Evolutionary conservation across 164 flowering plant species (phyloP).

Genomic region (Nymphaea colorata): DNA sequence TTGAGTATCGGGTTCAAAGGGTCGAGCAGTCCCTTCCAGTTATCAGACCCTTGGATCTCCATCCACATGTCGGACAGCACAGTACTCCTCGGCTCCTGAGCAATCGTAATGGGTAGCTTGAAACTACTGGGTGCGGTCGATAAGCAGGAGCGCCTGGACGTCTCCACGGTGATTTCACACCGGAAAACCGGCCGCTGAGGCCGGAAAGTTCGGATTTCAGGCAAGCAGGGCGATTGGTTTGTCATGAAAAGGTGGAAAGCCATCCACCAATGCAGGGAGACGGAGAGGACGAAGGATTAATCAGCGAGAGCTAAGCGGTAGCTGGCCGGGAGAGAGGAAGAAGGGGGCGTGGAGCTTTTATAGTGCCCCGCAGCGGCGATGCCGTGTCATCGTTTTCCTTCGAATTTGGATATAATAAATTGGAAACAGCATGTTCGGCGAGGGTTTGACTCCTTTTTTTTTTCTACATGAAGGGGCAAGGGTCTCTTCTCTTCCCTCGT

Average conservation of each 20-base stretch:
- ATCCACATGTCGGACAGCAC: not conserved
- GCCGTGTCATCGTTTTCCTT: not conserved
- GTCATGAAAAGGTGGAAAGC: not conserved
- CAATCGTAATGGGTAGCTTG: not conserved
- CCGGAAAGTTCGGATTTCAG: not conserved
- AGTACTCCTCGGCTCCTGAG: not conserved
- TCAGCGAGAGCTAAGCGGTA: too few relatives aligned
- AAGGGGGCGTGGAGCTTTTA: not conserved
- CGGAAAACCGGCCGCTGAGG: not conserved
- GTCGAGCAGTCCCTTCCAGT: constrained; percentile 56
- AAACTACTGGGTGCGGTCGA: not conserved
- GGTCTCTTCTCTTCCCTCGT: too few relatives aligned
- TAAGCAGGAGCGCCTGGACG: not conserved
- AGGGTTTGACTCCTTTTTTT: not conserved
- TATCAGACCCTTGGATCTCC: constrained; percentile 40
- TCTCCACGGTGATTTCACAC: not conserved
- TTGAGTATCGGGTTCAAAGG: constrained; percentile 63
- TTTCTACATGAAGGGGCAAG: too few relatives aligned
- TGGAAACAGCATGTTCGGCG: not conserved
- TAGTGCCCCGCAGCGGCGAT: not conserved
- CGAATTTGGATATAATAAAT: not conserved
- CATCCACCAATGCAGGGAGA: not conserved
- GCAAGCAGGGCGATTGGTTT: not conserved
- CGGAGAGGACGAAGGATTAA: not conserved
- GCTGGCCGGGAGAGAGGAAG: too few relatives aligned